Evolutionary conservation across 1,139 yeast genomes (phyloP).

Genomic region (Sugiyamaella sp.): DNA sequence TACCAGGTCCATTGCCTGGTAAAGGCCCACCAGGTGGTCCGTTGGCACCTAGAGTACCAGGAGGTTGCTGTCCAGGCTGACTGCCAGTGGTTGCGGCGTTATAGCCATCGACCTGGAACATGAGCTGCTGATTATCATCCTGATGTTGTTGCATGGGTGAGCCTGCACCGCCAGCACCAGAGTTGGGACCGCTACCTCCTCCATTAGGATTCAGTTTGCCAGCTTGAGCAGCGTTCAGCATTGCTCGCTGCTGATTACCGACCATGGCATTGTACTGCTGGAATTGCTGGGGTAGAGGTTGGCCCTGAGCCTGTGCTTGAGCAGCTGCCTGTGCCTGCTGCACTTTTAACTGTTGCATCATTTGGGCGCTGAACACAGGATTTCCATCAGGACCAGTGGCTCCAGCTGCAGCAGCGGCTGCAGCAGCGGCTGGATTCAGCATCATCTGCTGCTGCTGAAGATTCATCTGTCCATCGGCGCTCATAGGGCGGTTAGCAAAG

Average conservation of each 20-base stretch:
- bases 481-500: conserved; percentile 30
- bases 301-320: conserved; percentile 22
- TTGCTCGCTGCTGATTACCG: conserved; percentile 34
- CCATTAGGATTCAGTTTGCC: conserved; percentile 19
- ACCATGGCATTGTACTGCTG: conserved; percentile 35
- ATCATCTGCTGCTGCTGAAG: conserved; percentile 29
- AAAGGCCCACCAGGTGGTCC: conserved; percentile 22
- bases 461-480: conserved; percentile 26
- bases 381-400: conserved; percentile 19
- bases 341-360: conserved; percentile 35
- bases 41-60: conserved; percentile 15
- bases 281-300: conserved; percentile 32
- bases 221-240: conserved; percentile 33
- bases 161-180: conserved; percentile 23
- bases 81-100: conserved; percentile 9
- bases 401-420: conserved; percentile 2
- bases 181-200: conserved; percentile 20
- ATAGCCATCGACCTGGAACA: conserved; percentile 29
- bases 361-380: conserved; percentile 33
- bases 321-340: conserved; percentile 28
- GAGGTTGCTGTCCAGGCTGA: conserved; percentile 12
- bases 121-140: conserved; percentile 25
- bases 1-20: conserved; percentile 21
- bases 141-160: conserved; percentile 29
- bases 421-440: conserved; percentile 22